Evolutionary conservation across 192 early-diverging fungal genomes (phyloP).

Genomic region (Backusella sp.): DNA sequence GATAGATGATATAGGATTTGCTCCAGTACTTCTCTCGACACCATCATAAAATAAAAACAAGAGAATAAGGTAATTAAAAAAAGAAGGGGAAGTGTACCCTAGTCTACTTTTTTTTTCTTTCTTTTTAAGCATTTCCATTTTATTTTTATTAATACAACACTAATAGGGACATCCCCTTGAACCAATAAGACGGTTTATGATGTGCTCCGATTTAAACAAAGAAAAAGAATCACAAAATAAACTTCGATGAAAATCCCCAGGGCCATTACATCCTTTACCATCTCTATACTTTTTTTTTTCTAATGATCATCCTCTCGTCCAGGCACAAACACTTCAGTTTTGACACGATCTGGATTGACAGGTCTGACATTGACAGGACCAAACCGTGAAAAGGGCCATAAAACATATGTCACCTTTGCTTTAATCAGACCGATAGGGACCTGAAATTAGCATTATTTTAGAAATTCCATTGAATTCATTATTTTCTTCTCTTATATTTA

Average conservation of each 20-base stretch:
- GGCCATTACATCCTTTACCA: not conserved
- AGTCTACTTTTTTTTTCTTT: not conserved
- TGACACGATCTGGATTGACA: constrained; percentile 3
- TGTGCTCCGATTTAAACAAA: not conserved
- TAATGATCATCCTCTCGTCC: not conserved
- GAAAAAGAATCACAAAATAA: not conserved
- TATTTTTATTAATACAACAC: not conserved
- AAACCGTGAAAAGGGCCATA: constrained; percentile 70
- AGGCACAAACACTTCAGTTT: not conserved
- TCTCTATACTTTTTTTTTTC: not conserved
- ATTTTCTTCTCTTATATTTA: constrained; percentile 18
- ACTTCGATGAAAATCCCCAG: not conserved
- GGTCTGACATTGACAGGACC: constrained; percentile 38
- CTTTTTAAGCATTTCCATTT: not conserved
- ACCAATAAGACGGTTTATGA: not conserved
- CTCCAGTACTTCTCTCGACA: not conserved
- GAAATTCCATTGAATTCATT: not conserved
- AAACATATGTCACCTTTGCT: constrained; percentile 52
- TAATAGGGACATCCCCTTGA: not conserved
- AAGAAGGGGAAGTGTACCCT: not conserved
- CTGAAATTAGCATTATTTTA: constrained; percentile 18
- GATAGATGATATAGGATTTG: not conserved
- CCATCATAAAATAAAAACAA: not conserved
- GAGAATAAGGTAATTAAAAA: not conserved
- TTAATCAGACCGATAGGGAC: constrained; percentile 68